phyloP scores from a whole-genome alignment of 2,329 filamentous ascomycete species.

The Cladobotryum mycophilum region DNA sequence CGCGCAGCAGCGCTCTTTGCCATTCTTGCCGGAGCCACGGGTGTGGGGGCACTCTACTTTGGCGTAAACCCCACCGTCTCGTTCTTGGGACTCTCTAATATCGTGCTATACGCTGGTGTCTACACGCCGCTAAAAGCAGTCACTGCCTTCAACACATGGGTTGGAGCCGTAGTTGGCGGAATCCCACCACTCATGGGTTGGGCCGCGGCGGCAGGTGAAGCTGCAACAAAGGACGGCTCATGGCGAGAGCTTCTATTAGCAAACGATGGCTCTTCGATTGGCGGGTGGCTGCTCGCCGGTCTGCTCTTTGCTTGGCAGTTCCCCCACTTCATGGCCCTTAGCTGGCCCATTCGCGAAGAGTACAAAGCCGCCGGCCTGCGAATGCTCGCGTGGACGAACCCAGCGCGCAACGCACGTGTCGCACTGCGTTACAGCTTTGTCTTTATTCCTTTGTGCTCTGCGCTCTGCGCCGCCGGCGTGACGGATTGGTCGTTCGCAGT shows the following conservation, averaged over 20 bases:
- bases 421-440: slow-evolving; percentile 78
- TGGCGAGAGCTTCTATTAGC: slow-evolving; percentile 74
- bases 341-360: slow-evolving; percentile 82
- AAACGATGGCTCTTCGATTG: slow-evolving; percentile 53
- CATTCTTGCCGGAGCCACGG: slow-evolving; percentile 60
- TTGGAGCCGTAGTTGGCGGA: slow-evolving; percentile 84
- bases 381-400: slow-evolving; percentile 83
- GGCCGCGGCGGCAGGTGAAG: slow-evolving; percentile 88
- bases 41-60: slow-evolving; percentile 69
- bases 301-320: slow-evolving; percentile 96
- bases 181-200: slow-evolving; percentile 98
- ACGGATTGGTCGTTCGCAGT: slow-evolving; percentile 81
- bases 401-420: slow-evolving; percentile 76
- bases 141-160: slow-evolving; percentile 86
- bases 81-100: slow-evolving; percentile 77
- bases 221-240: slow-evolving; percentile 66
- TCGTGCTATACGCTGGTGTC: slow-evolving; percentile 79
- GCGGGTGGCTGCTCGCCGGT: slow-evolving; percentile 82
- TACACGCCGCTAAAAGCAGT: slow-evolving; percentile 92
- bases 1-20: slow-evolving; percentile 74
- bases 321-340: slow-evolving; percentile 93
- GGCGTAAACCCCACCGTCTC: slow-evolving; percentile 94
- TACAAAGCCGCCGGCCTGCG: slow-evolving; percentile 66
- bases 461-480: slow-evolving; percentile 69
- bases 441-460: slow-evolving; percentile 82